Evolutionary conservation across 108 stramenopile species (phyloP), one percentile per base, ranked within the genome.

Genomic region (Nannochloropsis salina): DNA sequence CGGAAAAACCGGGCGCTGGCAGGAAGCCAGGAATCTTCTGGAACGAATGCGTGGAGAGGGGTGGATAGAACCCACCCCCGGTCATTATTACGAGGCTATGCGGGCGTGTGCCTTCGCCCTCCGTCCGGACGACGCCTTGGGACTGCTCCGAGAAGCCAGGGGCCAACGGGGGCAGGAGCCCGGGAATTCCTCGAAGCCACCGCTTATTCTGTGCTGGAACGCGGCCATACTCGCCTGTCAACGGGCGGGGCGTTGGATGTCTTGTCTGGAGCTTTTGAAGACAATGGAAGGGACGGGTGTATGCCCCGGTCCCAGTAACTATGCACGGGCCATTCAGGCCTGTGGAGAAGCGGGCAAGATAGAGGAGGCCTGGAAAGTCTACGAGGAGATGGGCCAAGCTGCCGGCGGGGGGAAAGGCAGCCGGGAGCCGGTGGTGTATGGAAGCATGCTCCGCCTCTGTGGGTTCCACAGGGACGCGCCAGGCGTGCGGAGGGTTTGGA

Each of bases 151-250:
- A 74, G 61, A 74, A 2, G 6, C 8, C 0, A 74, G n/a, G 61
- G 61, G n/a, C 15, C 20, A 74, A n/a, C 3, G 61, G n/a, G n/a
- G 61, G 61, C 61, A n/a, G 8, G 8, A 8, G 61, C 20, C 20
- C 15, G 61, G 61, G 8, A 74, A 8, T 3, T 1, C 20, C 6
- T n/a, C 2, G 20, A 31, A 31, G 31, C 31, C 31, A 31, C 61
- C 61, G 61, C 61, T n/a, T 74, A 74, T 74, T 6, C 6, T 74
- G 61, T 74, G 61, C n/a, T 74, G 61, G 61, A 74, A 74, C n/a
- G 61, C 61, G n/a, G n/a, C 61, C 3, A 6, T 74, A n/a, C 61
- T 74, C n/a, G 61, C 61, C 20, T 74, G 61, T n/a, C 61, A 74
- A n/a, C 15, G 61, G 61, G 61, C 61, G 61, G 61, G 61, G 61